Conservation (phyloP, 768 basidiomycete genomes). For the Tricholoma sp. region DNA sequence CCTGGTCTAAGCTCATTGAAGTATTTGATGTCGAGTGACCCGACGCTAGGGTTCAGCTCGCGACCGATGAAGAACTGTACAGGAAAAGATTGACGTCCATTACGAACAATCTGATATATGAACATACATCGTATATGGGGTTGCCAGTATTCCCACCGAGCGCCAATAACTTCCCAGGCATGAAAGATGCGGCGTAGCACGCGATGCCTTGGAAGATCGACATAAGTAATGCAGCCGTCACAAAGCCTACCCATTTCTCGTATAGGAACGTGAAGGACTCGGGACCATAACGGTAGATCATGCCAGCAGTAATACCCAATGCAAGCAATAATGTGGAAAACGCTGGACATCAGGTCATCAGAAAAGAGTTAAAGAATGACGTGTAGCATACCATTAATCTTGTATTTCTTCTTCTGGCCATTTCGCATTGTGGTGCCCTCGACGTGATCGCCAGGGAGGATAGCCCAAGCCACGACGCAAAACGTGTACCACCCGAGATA, state of each 20-base stretch:
- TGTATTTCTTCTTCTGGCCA: constrained; percentile 78
- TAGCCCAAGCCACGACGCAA: constrained; percentile 72
- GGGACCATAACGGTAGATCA: constrained; percentile 70
- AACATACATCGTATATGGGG: constrained; percentile 81
- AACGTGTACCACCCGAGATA: constrained; percentile 94
- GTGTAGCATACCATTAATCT: constrained; percentile 77
- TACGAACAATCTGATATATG: background rate
- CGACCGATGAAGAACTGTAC: constrained; percentile 91
- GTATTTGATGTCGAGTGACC: constrained; percentile 60
- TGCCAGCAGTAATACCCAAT: constrained; percentile 64
- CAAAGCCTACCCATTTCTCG: constrained; percentile 86
- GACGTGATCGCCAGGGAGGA: constrained; percentile 72
- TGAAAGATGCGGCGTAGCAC: constrained; percentile 71
- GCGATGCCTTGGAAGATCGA: constrained; percentile 66
- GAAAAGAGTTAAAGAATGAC: background rate
- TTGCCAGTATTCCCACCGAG: constrained; percentile 91
- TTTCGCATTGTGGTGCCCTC: constrained; percentile 68
- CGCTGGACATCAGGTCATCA: constrained; percentile 41
- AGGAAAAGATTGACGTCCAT: constrained; percentile 1
- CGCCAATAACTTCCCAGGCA: constrained; percentile 67
- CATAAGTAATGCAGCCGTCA: constrained; percentile 80
- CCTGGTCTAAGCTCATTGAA: constrained; percentile 88
- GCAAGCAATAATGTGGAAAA: constrained; percentile 84
- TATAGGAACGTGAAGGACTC: constrained; percentile 85
- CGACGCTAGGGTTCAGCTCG: constrained; percentile 84